Percentiles rank a stretch among this genome's conserved stretches.
These are phyloP conservation scores for Monilinia vaccinii-corymbosi DNA, from an alignment of 2,329 filamentous ascomycete species.

Conservation along the genomic window DNA sequence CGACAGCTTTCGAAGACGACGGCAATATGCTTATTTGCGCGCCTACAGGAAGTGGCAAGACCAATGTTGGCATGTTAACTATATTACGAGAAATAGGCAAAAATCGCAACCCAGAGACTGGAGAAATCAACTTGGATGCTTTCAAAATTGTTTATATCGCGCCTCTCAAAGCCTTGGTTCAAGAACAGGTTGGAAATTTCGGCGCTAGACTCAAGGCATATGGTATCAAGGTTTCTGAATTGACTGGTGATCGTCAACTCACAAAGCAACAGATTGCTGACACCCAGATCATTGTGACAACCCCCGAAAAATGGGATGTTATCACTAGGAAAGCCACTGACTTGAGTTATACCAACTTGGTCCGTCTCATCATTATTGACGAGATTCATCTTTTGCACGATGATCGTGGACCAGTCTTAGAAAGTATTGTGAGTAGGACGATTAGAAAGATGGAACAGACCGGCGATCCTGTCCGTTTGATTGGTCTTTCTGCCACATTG, in stretches of 20 bases:
- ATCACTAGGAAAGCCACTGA: constrained; percentile 97
- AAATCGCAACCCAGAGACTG: constrained; percentile 77
- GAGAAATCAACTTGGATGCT: constrained; percentile 89
- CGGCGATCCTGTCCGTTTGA: constrained; percentile 80
- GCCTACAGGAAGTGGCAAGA: constrained; percentile 95
- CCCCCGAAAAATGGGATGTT: constrained; percentile 98
- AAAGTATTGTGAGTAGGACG: constrained; percentile 92
- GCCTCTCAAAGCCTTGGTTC: constrained; percentile 87
- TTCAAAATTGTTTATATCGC: constrained; percentile 99
- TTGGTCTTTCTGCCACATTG: constrained; percentile 88
- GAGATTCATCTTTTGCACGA: constrained; percentile 98
- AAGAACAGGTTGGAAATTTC: constrained; percentile 97
- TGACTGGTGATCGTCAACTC: constrained; percentile 94
- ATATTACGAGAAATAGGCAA: constrained; percentile 96
- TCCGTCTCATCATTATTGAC: constrained; percentile 91
- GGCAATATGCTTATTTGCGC: constrained; percentile 98
- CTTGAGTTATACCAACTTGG: constrained; percentile 93
- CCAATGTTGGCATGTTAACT: constrained; percentile 94
- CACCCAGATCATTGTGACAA: constrained; percentile 96
- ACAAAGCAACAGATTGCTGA: constrained; percentile 98
- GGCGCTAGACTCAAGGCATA: constrained; percentile 84
- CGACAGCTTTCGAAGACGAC: constrained; percentile 83
- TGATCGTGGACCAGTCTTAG: constrained; percentile 89
- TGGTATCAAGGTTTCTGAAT: constrained; percentile 85
- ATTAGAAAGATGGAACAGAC: constrained; percentile 91